Evolutionary conservation across 352 stramenopile genomes (phyloP), one percentile per base, ranked within the genome.

Genomic region (Phytophthora kernoviae): DNA sequence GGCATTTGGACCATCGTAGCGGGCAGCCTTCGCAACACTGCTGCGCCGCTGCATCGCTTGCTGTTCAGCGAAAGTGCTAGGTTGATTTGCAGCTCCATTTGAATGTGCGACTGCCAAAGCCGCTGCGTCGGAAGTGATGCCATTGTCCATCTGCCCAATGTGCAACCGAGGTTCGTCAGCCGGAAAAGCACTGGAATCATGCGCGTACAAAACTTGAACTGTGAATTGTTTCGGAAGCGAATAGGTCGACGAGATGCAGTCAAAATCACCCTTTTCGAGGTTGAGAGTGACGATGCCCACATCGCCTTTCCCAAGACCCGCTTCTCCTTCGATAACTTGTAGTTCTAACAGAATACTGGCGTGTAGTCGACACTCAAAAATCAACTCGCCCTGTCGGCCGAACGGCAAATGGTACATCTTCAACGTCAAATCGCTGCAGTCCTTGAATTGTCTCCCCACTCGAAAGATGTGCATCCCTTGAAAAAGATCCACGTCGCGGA

Each of bases 321-420:
- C 43, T 36, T 77, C 59, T 20, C 30, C 58, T 9, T 73, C 54
- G 4, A 67, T 63, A 34, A 55, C 39, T 62, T 73, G 67, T n/a
- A 78, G 48, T n/a, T 95, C 82, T 26, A 96, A 61, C 4, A 96
- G 61, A 17, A 96, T 72, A 26, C 77, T 91, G 4, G 79, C 72
- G 27, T 94, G 84, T 7, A 96, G 51, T 24, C 87, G 79, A 17
- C 63, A 78, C 42, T 96, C 87, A 34, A 96, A 78, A 27, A 96
- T 73, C n/a, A 94, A 44, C 45, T 96, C 81, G 6, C 87, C 87
- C 54, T 93, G 84, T 37, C 82, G 76, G 14, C 84, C 87, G 40
- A 92, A 93, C n/a, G 87, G 87, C 53, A 96, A 69, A 54, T 96
- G 83, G 52, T 96, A 96, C 84, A 96, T 94, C 61, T 93, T 91